Evolutionary conservation across 306 rosid species (phyloP).

Genomic region (Quercus rubra): DNA sequence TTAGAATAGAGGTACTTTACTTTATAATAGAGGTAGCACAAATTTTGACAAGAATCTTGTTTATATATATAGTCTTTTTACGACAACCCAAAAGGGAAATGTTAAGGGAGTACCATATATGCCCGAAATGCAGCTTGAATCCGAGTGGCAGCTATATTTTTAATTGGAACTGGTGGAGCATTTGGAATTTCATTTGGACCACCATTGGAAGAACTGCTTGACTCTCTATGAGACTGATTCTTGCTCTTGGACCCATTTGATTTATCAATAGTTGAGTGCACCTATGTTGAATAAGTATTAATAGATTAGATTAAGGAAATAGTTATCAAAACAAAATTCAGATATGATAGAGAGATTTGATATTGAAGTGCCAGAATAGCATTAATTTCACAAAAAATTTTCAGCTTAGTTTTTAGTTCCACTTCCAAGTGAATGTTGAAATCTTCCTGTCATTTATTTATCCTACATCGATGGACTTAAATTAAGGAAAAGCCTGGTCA

Average conservation of each 20-base stretch:
- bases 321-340: neutral
- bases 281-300: slow-evolving; percentile 28
- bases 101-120: slow-evolving; percentile 34
- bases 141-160: slow-evolving; percentile 59
- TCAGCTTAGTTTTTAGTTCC: too few species aligned
- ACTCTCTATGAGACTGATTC: slow-evolving; percentile 24
- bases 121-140: slow-evolving; percentile 73
- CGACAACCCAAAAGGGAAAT: too few species aligned
- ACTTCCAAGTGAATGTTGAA: too few species aligned
- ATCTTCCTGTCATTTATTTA: too few species aligned
- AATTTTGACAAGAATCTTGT: too few species aligned
- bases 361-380: neutral
- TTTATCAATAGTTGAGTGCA: slow-evolving; percentile 17
- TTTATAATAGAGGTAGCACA: too few species aligned
- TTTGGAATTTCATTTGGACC: slow-evolving; percentile 13
- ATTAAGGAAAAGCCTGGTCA: too few species aligned
- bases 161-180: slow-evolving; percentile 33
- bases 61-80: too few species aligned
- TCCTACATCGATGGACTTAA: too few species aligned
- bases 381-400: too few species aligned
- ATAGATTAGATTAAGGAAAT: neutral
- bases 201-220: slow-evolving; percentile 30
- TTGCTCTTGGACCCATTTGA: slow-evolving; percentile 22
- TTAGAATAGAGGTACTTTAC: too few species aligned
- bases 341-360: neutral